A percentile compares a stretch with the other conserved stretches of the same genome.
Conservation (phyloP, 2,329 filamentous ascomycete genomes). For the Clonostachys rhizophaga region DNA sequence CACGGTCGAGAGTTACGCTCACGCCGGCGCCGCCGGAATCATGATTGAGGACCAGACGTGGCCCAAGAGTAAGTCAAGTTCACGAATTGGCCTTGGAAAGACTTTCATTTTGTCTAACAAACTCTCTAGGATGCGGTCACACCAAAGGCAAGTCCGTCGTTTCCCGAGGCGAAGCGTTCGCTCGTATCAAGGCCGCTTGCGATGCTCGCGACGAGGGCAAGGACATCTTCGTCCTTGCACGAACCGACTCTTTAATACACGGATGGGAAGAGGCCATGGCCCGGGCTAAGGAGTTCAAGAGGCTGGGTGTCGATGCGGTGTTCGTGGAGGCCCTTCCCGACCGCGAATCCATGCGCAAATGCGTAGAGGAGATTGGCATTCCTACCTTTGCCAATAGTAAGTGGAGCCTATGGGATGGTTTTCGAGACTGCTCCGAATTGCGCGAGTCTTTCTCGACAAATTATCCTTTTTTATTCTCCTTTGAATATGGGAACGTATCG, state of each 20-base stretch:
- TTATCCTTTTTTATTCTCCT: neutral
- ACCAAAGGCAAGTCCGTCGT: constrained; percentile 41
- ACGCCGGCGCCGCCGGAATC: constrained; percentile 28
- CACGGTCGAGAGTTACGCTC: constrained; percentile 35
- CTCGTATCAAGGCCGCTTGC: constrained; percentile 36
- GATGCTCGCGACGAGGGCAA: constrained; percentile 36
- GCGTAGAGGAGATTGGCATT: constrained; percentile 26
- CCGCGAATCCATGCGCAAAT: constrained; percentile 30
- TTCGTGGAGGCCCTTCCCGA: constrained; percentile 37
- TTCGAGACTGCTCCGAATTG: too few species aligned
- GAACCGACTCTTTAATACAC: constrained; percentile 34
- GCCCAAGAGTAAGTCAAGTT: constrained; percentile 32
- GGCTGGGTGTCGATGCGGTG: constrained; percentile 36
- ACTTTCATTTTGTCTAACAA: neutral
- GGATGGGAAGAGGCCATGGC: constrained; percentile 38
- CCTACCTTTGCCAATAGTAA: constrained; percentile 30
- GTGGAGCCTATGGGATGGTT: neutral
- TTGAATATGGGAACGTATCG: neutral
- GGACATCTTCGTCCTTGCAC: constrained; percentile 39
- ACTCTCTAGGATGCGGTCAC: constrained; percentile 20
- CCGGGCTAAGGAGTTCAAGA: constrained; percentile 31
- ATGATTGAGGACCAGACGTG: constrained; percentile 43
- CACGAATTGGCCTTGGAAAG: neutral
- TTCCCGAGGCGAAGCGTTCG: constrained; percentile 35
- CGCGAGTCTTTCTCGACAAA: too few species aligned